Conservation (phyloP, 2,329 filamentous ascomycete species). For the Colletotrichum lentis region DNA sequence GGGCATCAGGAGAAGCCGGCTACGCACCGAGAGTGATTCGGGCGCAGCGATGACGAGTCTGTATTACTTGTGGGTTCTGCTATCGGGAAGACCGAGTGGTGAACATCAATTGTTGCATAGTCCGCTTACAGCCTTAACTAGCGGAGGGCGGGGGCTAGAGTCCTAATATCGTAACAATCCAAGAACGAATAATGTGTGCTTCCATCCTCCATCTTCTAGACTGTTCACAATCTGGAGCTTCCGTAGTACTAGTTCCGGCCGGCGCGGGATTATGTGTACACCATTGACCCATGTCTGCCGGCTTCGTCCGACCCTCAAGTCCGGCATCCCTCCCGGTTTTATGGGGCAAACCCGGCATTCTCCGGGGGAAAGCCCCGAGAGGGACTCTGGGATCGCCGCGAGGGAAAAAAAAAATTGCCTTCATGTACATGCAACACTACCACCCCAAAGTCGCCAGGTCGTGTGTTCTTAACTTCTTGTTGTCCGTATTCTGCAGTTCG, state of each 20-base stretch:
- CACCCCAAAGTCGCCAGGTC: too few relatives aligned
- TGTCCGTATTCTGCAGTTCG: background rate
- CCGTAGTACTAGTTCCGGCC: background rate
- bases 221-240: too few relatives aligned
- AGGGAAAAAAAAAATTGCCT: too few relatives aligned
- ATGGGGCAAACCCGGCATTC: background rate
- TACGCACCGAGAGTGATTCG: constrained; percentile 24
- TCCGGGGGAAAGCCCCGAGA: background rate
- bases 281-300: too few relatives aligned
- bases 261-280: background rate
- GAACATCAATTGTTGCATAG: background rate
- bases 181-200: too few relatives aligned
- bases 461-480: too few relatives aligned
- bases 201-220: too few relatives aligned
- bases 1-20: constrained; percentile 36
- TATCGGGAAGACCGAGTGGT: background rate
- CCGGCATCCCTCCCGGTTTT: background rate
- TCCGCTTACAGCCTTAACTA: background rate
- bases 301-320: background rate
- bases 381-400: background rate
- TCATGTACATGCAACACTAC: background rate
- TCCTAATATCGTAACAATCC: too few relatives aligned
- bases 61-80: background rate
- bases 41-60: too few relatives aligned
- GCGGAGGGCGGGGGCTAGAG: too few relatives aligned